Conservation (phyloP, 805 yeast species). For the Yamadazyma kitorensis region DNA sequence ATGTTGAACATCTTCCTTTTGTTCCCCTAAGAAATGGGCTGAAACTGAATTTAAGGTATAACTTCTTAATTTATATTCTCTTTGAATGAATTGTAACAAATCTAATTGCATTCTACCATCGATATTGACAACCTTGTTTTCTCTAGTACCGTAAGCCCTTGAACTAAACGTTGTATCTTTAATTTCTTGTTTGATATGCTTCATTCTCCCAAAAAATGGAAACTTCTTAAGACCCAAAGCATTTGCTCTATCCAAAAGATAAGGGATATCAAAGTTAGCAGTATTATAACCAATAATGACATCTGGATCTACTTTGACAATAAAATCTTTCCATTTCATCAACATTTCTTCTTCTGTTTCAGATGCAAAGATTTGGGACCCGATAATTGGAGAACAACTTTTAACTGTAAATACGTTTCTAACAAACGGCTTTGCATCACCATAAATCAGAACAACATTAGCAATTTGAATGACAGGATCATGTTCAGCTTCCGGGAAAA, state of each 20-base stretch:
- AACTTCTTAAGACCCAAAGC: constrained; percentile 65
- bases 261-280: constrained; percentile 93
- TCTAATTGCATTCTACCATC: constrained; percentile 97
- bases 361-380: constrained; percentile 81
- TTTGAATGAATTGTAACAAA: constrained; percentile 84
- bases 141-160: constrained; percentile 95
- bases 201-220: constrained; percentile 84
- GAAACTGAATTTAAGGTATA: constrained; percentile 95
- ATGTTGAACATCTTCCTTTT: constrained; percentile 97
- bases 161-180: constrained; percentile 85
- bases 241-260: constrained; percentile 80
- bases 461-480: constrained; percentile 98
- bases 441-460: constrained; percentile 82
- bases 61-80: constrained; percentile 92
- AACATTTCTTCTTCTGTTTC: constrained; percentile 80
- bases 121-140: constrained; percentile 83
- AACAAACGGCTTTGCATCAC: constrained; percentile 84
- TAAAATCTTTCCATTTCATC: constrained; percentile 80
- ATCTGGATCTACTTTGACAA: constrained; percentile 86
- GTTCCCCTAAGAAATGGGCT: constrained; percentile 90
- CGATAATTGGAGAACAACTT: constrained; percentile 89
- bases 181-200: constrained; percentile 65
- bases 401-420: constrained; percentile 93
- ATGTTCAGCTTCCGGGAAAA: constrained; percentile 90
- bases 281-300: constrained; percentile 96